Percentiles rank a stretch among this genome's conserved stretches.
Conservation (phyloP, 208 protist species). For the Crithidia bombi region DNA sequence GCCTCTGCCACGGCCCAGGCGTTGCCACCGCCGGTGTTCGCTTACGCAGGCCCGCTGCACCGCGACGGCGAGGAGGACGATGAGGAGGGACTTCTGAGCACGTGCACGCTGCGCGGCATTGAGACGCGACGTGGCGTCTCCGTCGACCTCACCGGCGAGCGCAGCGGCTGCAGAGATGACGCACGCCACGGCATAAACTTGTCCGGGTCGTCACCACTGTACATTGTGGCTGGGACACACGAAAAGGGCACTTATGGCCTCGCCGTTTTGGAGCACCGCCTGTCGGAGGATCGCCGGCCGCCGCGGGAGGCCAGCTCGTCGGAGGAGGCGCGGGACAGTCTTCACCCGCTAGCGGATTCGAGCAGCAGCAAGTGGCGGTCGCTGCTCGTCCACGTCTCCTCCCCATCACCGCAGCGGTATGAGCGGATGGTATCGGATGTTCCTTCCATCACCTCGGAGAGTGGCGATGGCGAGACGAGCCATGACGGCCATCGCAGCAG, state of each 20-base stretch:
- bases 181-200: background rate
- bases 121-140: background rate
- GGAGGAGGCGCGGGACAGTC: background rate
- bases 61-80: no score
- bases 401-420: background rate
- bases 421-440: slow-evolving; percentile 12
- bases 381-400: background rate
- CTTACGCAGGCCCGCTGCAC: no score
- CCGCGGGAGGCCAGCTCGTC: background rate
- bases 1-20: background rate
- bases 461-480: slow-evolving; percentile 9
- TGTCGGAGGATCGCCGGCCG: slow-evolving; percentile 6
- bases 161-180: background rate
- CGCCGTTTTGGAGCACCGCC: slow-evolving; percentile 2
- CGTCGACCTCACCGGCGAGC: background rate
- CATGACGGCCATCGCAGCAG: slow-evolving; percentile 3
- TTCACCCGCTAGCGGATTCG: background rate
- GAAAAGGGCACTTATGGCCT: background rate
- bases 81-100: background rate
- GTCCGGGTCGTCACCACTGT: background rate
- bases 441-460: slow-evolving; percentile 8
- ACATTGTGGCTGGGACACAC: background rate
- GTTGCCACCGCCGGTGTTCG: background rate
- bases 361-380: background rate
- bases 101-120: slow-evolving; percentile 7